Percentiles rank a stretch among this genome's conserved stretches.
phyloP scores from a whole-genome alignment of 345 rosid species.

The Brassica rapa region DNA sequence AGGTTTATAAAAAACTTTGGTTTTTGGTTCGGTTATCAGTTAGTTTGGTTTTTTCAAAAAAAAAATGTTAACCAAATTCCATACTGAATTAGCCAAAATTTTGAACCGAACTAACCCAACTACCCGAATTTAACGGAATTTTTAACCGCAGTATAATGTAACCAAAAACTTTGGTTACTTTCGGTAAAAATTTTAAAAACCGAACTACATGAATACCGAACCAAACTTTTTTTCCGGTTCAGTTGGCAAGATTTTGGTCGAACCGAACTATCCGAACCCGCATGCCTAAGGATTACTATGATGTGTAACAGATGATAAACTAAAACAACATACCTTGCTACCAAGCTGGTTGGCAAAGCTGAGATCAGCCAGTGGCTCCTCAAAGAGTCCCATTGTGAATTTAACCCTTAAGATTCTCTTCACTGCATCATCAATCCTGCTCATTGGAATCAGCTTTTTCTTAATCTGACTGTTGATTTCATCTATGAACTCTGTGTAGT shows the following conservation, averaged over 20 bases:
- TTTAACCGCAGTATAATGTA: too few species aligned
- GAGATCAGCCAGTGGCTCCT: conserved; percentile 61
- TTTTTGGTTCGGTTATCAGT: neutral
- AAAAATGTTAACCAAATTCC: too few species aligned
- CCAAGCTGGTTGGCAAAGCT: conserved; percentile 59
- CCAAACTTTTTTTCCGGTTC: too few species aligned
- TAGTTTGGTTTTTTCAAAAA: too few species aligned
- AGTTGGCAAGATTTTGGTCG: neutral
- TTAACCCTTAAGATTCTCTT: conserved; percentile 73
- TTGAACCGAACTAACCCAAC: neutral
- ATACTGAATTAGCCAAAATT: too few species aligned
- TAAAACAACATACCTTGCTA: conserved; percentile 47
- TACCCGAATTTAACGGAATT: too few species aligned
- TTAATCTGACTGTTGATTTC: conserved; percentile 53
- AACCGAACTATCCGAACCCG: neutral
- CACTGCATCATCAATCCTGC: conserved; percentile 75
- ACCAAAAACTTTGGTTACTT: neutral
- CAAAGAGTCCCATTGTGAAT: conserved; percentile 75
- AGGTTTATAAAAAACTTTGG: neutral
- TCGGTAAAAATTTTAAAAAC: too few species aligned
- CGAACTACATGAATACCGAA: too few species aligned
- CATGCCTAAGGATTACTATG: neutral
- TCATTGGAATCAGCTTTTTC: conserved; percentile 53
- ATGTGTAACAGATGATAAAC: neutral
- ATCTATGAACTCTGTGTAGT: conserved; percentile 60